phyloP scores from a whole-genome alignment of 192 early-diverging fungal species.

The Coemansia sp. region DNA sequence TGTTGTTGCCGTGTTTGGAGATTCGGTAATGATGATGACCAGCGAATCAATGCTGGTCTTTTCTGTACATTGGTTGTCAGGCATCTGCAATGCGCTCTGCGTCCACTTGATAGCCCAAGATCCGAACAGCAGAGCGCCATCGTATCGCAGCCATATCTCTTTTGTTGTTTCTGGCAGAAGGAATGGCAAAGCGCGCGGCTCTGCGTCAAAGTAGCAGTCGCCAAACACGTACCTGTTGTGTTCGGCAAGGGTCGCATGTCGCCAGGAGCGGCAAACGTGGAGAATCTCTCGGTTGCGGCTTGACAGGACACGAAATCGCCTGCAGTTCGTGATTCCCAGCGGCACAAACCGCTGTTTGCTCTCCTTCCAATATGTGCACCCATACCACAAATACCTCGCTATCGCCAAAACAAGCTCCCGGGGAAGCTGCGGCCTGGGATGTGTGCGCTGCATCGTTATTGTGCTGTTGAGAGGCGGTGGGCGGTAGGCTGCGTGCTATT shows the following conservation, averaged over 20 bases:
- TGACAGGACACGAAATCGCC: not conserved
- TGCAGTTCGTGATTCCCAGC: not conserved
- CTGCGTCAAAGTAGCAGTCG: slow-evolving; percentile 12
- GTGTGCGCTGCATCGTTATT: not conserved
- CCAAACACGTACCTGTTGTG: slow-evolving; percentile 1
- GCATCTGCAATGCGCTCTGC: not conserved
- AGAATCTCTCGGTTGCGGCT: slow-evolving; percentile 3
- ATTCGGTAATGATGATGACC: slow-evolving; percentile 7
- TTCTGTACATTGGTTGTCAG: not conserved
- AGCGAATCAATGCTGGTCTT: slow-evolving; percentile 2
- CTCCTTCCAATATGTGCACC: not conserved
- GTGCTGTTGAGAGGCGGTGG: not conserved
- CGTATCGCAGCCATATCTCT: slow-evolving; percentile 15
- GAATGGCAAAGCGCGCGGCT: not conserved
- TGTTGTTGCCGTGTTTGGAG: slow-evolving; percentile 6
- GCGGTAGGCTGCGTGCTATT: no score
- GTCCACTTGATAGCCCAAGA: slow-evolving; percentile 13
- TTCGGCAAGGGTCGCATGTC: slow-evolving; percentile 2
- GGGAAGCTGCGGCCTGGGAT: not conserved
- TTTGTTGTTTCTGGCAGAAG: slow-evolving; percentile 4
- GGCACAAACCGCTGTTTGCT: not conserved
- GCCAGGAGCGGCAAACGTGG: slow-evolving; percentile 10
- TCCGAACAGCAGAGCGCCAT: slow-evolving; percentile 17
- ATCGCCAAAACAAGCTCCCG: not conserved
- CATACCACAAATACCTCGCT: slow-evolving; percentile 1